These are phyloP conservation scores for Penicillium diatomitis DNA, from an alignment of 495 filamentous ascomycete genomes.

Conservation along the genomic window DNA sequence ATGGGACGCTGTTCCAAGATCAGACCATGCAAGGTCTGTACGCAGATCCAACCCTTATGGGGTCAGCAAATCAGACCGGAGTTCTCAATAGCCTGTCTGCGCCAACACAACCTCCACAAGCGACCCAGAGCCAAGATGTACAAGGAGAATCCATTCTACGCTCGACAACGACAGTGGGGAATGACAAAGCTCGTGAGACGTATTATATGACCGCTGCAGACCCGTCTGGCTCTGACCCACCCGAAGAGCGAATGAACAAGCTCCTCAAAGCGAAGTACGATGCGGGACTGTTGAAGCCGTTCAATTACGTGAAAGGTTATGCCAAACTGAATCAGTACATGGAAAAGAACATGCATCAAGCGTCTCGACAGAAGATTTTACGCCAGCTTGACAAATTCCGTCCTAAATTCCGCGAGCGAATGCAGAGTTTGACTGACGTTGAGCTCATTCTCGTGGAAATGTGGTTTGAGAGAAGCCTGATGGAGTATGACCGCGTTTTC, in stretches of 20 bases:
- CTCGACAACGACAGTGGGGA: conserved; percentile 48
- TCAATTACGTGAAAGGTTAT: conserved; percentile 97
- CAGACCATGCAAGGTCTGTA: conserved; percentile 51
- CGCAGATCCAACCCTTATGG: conserved; percentile 46
- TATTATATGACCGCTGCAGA: conserved; percentile 97
- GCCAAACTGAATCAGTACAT: conserved; percentile 81
- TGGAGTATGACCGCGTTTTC: conserved; percentile 98
- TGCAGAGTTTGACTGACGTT: conserved; percentile 82
- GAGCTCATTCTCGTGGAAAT: conserved; percentile 92
- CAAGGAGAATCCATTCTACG: conserved; percentile 51
- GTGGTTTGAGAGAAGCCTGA: conserved; percentile 92
- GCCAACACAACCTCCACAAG: conserved; percentile 26
- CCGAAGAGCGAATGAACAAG: conserved; percentile 91
- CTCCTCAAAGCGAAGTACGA: conserved; percentile 92
- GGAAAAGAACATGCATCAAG: conserved; percentile 70
- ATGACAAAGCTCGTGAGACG: conserved; percentile 76
- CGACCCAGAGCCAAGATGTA: conserved; percentile 33
- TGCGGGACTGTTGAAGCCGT: conserved; percentile 86
- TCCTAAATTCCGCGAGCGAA: conserved; percentile 91
- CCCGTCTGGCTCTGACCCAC: conserved; percentile 80
- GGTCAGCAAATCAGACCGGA: conserved; percentile 35
- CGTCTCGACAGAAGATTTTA: conserved; percentile 77
- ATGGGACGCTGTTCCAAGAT: conserved; percentile 54
- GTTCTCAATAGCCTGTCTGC: conserved; percentile 24
- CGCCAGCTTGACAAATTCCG: conserved; percentile 86